Evolutionary conservation across 106 monocot species (phyloP), one percentile per base, ranked within the genome.

Genomic region (Dendrobium nobile): DNA sequence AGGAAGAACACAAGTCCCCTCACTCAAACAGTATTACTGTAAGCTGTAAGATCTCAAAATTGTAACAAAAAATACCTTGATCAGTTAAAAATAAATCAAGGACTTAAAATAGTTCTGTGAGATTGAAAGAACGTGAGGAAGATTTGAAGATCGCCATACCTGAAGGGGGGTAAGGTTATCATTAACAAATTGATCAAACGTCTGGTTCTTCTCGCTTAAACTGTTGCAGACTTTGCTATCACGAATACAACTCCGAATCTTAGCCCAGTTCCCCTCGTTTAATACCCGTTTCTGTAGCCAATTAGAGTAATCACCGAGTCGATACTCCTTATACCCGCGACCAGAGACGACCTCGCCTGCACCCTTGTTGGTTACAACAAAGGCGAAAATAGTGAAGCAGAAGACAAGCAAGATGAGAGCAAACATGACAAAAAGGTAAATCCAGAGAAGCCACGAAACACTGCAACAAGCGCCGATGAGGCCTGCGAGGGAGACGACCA

Each of bases 361-460:
- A 16, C 92, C 89, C 44, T 79, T 84, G 70, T 92, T 89, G 40
- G 92, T 92, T 54, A 92, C 87, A 54, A 79, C 87, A 67, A 92
- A 89, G 42, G 87, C 87, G 65, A 92, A 92, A 45, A 89, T 33
- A 28, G 84, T 86, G 75, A 89, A 86, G 82, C 75, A 73, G 80
- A 89, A 77, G 56, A 86, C 67, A 45, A 84, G 75, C 65, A 86
- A 15, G 77, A 89, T 89, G 76, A 92, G 77, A 20, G 86, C 0
- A 81, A 86, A 87, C 78, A 86, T 79, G 51, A 77, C 85, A 31
- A 86, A 42, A 9, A 82, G 79, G 79, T 86, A 82, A 79, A 87
- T 3, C 87, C 87, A 87, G 10, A 87, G 78, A 54, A 87, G 87
- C 41, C 75, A 84, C 20, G 80, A 77, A 61, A 74, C 64, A 10